Base-by-base conservation (phyloP, 2,329 filamentous ascomycete genomes). In the Chalaropsis ovoidea region DNA sequence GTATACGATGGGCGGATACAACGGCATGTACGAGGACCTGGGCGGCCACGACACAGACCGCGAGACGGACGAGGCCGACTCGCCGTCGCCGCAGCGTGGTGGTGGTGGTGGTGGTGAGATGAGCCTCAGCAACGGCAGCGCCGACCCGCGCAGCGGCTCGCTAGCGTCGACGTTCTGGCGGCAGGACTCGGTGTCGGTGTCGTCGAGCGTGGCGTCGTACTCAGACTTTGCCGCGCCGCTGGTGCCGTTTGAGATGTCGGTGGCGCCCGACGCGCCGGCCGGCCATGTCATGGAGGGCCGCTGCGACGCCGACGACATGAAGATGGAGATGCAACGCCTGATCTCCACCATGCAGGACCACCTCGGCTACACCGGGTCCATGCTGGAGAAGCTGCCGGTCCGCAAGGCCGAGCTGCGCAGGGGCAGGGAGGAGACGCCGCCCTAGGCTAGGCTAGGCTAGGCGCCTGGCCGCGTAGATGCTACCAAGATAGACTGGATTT, bases 321-420 rank as follows among this genome's bases (percentile, higher is more conserved):
- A 67, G 63, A 62, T 60, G 45, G 66, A 67, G 49, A 67, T 67
- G 66, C 66, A 65, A 47, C 62, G 66, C 45, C 47, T 67, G 24
- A 61, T 67, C 49, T 63, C 56, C 19, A 49, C 58, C 17, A 62
- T 67, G 62, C 60, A 63, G 39, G 66, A 67, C n/a, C 66, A 67
- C 54, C 52, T 67, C n/a, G 63, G 63, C 11, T 65, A 67, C 58
- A 67, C 66, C 10, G 66, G 66, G 15, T 60, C 52, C n/a, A 67
- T 67, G 66, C 24, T 67, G 60, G 63, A 65, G n/a, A 65, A 54
- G 49, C 22, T 67, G 41, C 66, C 66, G 15, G 66, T 67, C 13
- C 49, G 66, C 13, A 67, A 61, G 58, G 63, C 66, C 15, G 66
- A 67, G 31, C 27, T 67, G 65, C 54, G 65, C 17, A 60, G 61